These are phyloP conservation scores for Yamadazyma epiphylla DNA, from an alignment of 1,139 yeast genomes.

Conservation along the genomic window DNA sequence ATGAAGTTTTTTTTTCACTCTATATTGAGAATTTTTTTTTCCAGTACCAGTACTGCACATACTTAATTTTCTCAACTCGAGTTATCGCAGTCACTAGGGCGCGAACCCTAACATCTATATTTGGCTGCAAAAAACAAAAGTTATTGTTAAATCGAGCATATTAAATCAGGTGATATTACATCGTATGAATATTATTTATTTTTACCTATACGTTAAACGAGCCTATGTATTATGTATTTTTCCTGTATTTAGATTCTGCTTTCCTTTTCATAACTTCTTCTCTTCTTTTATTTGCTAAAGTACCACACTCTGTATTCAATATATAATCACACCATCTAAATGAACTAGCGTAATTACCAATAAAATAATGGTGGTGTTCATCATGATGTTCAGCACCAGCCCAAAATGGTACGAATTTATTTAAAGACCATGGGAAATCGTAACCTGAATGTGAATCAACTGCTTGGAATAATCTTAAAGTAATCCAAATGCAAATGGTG, in stretches of 20 bases:
- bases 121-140: neutral
- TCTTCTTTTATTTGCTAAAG: conserved; percentile 58
- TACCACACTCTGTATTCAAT: conserved; percentile 80
- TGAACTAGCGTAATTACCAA: conserved; percentile 88
- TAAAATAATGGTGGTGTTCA: conserved; percentile 90
- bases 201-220: too few species aligned
- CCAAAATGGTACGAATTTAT: conserved; percentile 90
- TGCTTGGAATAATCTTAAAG: conserved; percentile 87
- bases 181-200: too few species aligned
- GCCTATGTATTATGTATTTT: conserved; percentile 3
- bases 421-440: conserved; percentile 94
- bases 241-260: conserved; percentile 34
- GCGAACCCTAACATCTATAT: conserved; percentile 3
- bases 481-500: conserved; percentile 83
- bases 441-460: conserved; percentile 96
- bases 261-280: conserved; percentile 51
- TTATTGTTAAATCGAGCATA: neutral
- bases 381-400: conserved; percentile 99
- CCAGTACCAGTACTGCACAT: neutral
- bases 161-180: too few species aligned
- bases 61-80: too few species aligned
- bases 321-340: conserved; percentile 93
- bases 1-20: conserved; percentile 10
- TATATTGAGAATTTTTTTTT: conserved; percentile 1
- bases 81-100: conserved; percentile 3